phyloP scores from a whole-genome alignment of 2,329 filamentous ascomycete species.

The Fusarium paranaense region DNA sequence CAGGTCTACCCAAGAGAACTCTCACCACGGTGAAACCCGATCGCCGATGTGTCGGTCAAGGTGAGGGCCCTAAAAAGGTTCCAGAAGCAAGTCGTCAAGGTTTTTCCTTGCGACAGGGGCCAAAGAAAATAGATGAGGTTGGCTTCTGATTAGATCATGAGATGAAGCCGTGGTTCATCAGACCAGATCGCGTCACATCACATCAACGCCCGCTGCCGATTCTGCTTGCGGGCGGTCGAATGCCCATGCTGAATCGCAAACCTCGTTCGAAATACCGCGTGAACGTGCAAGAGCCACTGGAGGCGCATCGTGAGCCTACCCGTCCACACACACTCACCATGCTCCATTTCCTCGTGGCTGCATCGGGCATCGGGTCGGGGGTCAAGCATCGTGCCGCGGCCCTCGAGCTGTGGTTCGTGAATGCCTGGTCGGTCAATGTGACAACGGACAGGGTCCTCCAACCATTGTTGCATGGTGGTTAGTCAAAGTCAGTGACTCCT shows the following conservation, averaged over 20 bases:
- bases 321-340: background rate
- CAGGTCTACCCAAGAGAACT: background rate
- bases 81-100: background rate
- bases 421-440: background rate
- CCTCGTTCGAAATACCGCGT: slow-evolving; percentile 18
- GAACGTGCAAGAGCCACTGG: slow-evolving; percentile 17
- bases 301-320: background rate
- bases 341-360: background rate
- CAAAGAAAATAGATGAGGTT: background rate
- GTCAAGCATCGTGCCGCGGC: slow-evolving; percentile 23
- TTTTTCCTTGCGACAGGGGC: background rate
- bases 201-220: slow-evolving; percentile 12
- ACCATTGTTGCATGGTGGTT: slow-evolving; percentile 25
- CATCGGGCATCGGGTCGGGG: background rate
- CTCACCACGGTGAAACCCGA: slow-evolving; percentile 6
- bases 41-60: background rate
- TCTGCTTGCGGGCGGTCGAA: slow-evolving; percentile 24
- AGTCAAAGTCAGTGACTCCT: slow-evolving; percentile 7
- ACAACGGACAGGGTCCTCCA: slow-evolving; percentile 22
- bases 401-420: background rate
- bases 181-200: slow-evolving; percentile 29
- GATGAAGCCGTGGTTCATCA: slow-evolving; percentile 23
- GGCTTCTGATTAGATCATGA: slow-evolving; percentile 8
- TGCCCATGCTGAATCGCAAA: slow-evolving; percentile 16
- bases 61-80: background rate